phyloP scores from a whole-genome alignment of 495 filamentous ascomycete genomes.

The Lasiosphaeria hispida region DNA sequence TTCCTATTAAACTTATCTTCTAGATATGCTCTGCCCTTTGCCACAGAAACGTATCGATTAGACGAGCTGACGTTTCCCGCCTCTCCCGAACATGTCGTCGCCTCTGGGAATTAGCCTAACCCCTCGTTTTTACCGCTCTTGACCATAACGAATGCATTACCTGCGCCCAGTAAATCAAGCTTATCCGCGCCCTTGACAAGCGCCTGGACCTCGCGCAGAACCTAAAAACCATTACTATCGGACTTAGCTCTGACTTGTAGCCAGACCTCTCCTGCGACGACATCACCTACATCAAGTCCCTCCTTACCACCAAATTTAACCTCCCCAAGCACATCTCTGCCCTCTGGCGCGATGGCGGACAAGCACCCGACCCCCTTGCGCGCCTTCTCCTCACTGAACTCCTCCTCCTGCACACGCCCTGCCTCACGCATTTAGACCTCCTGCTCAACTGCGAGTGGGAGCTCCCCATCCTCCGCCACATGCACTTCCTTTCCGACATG shows the following conservation, averaged over 20 bases:
- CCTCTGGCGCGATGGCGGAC: too few relatives aligned
- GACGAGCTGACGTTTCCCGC: conserved; percentile 5
- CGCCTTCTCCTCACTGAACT: conserved; percentile 7
- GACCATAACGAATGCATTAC: neutral
- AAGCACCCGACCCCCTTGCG: too few relatives aligned
- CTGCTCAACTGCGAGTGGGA: conserved; percentile 13
- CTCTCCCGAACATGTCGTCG: conserved; percentile 10
- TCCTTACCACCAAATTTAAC: neutral
- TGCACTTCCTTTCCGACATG: too few relatives aligned
- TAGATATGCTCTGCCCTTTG: neutral
- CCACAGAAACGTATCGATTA: neutral
- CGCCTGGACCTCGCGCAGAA: conserved; percentile 13
- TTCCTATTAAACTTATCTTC: conserved; percentile 3
- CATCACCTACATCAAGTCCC: neutral
- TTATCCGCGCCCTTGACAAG: conserved; percentile 1
- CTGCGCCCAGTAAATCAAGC: neutral
- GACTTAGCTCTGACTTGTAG: neutral
- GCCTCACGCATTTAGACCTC: conserved; percentile 5
- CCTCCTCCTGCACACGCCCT: conserved; percentile 9
- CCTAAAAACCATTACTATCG: neutral
- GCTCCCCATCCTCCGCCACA: neutral
- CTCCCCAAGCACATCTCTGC: too few relatives aligned
- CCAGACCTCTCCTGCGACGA: neutral
- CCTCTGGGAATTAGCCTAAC: conserved; percentile 8
- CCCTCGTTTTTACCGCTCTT: conserved; percentile 8